A percentile compares a stretch with the other conserved stretches of the same genome.
These are phyloP conservation scores for Rhodotorula taiwanensis DNA, from an alignment of 768 basidiomycete genomes.

Conservation along the genomic window DNA sequence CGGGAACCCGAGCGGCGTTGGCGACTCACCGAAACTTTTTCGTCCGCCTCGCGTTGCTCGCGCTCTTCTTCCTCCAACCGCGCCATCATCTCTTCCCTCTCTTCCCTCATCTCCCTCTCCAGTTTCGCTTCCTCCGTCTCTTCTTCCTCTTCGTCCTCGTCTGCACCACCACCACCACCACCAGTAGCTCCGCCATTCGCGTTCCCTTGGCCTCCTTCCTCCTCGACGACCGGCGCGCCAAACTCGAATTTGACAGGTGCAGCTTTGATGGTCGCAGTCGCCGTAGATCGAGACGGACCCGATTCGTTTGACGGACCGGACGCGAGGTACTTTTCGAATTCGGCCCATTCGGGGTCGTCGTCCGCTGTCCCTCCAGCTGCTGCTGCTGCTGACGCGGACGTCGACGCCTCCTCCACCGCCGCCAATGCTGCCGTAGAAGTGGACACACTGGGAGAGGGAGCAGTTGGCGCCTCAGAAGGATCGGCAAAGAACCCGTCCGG, in stretches of 20 bases:
- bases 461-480: not conserved
- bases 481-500: slow-evolving; percentile 26
- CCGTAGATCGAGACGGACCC: not conserved
- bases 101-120: slow-evolving; percentile 6
- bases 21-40: slow-evolving; percentile 21
- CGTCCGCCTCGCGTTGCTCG: slow-evolving; percentile 7
- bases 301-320: not conserved
- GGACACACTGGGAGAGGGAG: not conserved
- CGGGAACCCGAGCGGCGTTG: too few relatives aligned
- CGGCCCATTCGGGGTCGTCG: slow-evolving; percentile 17
- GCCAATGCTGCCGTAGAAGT: not conserved
- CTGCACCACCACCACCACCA: too few relatives aligned
- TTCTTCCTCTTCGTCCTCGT: slow-evolving; percentile 2
- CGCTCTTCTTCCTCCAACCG: slow-evolving; percentile 20
- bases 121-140: not conserved
- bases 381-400: not conserved
- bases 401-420: not conserved
- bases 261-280: slow-evolving; percentile 12
- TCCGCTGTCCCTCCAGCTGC: not conserved
- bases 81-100: slow-evolving; percentile 25
- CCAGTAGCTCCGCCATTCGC: slow-evolving; percentile 1
- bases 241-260: slow-evolving; percentile 20
- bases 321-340: slow-evolving; percentile 10
- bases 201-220: not conserved
- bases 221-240: slow-evolving; percentile 15